A percentile compares a stretch with the other conserved stretches of the same genome.
Conservation (phyloP, 1,284 basidiomycete genomes). For the Agaricales sp. region DNA sequence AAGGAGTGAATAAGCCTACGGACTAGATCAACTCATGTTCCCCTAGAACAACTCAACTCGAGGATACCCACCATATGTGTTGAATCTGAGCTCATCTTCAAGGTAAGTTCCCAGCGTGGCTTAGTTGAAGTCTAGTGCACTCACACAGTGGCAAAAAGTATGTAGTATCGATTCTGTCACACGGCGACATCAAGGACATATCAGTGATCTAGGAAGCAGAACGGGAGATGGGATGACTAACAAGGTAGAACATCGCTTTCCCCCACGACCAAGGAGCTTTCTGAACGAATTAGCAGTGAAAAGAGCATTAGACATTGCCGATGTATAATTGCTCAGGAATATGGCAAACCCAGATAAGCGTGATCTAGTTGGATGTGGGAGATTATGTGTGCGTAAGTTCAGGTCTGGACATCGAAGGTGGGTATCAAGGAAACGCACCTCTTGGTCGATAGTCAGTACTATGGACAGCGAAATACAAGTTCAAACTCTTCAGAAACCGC, state of each 20-base stretch:
- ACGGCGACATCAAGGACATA: not conserved
- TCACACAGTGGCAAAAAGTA: slow-evolving; percentile 37
- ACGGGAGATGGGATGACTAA: slow-evolving; percentile 18
- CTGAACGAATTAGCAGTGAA: slow-evolving; percentile 16
- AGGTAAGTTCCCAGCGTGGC: not conserved
- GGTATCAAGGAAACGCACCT: not conserved
- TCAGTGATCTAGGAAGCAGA: not conserved
- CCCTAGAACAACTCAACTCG: too few relatives aligned
- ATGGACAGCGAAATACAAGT: not conserved
- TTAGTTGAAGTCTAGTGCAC: slow-evolving; percentile 15
- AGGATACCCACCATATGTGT: slow-evolving; percentile 33
- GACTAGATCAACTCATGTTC: too few relatives aligned
- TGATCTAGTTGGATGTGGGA: slow-evolving; percentile 22
- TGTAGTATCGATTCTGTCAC: slow-evolving; percentile 46
- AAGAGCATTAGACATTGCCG: slow-evolving; percentile 5
- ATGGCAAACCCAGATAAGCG: slow-evolving; percentile 39
- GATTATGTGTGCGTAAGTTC: not conserved
- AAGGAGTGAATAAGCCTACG: slow-evolving; percentile 24
- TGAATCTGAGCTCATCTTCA: slow-evolving; percentile 24
- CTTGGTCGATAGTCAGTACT: not conserved
- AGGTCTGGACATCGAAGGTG: not conserved
- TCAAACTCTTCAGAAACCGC: too few relatives aligned
- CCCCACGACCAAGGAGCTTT: slow-evolving; percentile 39
- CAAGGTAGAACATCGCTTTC: slow-evolving; percentile 39
- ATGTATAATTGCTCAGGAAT: slow-evolving; percentile 1